Evolutionary conservation across 2,329 filamentous ascomycete genomes (phyloP), one percentile per base, ranked within the genome.

Genomic region (Phyllosticta ampelicida): DNA sequence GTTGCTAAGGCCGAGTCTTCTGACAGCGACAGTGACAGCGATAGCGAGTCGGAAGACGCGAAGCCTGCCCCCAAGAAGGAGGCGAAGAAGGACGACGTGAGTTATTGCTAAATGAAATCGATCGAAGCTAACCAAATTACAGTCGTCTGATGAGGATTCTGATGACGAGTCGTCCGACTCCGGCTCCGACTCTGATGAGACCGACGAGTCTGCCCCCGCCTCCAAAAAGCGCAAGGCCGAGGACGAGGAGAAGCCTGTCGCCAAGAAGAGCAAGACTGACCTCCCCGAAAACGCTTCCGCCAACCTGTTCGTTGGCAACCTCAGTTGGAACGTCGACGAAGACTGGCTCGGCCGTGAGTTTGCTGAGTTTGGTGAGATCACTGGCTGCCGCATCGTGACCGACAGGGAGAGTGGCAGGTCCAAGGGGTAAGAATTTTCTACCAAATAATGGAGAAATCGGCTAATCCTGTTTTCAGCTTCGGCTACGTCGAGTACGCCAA

Each of bases 281-380:
- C 73, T 70, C 49, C 69, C 72, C 51, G 72, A 30, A 62, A 65
- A 48, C 48, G 71, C 78, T 60, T 73, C 77, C 67, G 77, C 78
- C 64, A 95, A 90, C 67, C 84, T 96, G 56, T 96, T 95, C 74
- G 84, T 90, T 64, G 91, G 91, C 65, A 92, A 90, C 78, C 80
- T 96, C 63, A 90, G 88, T 75, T 96, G 90, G 90, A 89, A 86
- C 70, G 79, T 96, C 56, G 89, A 95, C 66, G 91, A 96, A 73
- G 84, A 90, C 63, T 83, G 83, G 76, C 84, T 96, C 63, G 80
- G 82, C 64, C 81, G 86, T 66, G 87, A 92, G 72, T 96, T 96
- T 77, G 83, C 90, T 77, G 76, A 82, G 62, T 92, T 86, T 67
- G 86, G 86, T 63, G 86, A 86, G 68, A 79, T 95, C 59, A 76